These are phyloP conservation scores for Lipomyces sp. DNA, from an alignment of 805 yeast genomes.

Conservation along the genomic window DNA sequence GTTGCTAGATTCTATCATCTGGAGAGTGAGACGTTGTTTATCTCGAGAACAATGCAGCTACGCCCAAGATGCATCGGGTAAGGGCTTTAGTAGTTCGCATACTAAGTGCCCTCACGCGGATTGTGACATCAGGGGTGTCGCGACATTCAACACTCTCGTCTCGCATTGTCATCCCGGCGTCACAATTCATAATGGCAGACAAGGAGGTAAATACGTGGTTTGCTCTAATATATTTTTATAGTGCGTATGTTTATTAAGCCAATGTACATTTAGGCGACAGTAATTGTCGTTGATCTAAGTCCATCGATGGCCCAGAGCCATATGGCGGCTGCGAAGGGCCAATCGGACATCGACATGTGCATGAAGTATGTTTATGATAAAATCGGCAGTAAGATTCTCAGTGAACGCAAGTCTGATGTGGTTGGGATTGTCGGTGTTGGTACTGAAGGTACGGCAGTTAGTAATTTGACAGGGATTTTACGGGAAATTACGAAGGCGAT, in stretches of 20 bases:
- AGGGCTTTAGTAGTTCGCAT: neutral
- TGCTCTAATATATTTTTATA: neutral
- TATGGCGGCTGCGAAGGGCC: slow-evolving; percentile 23
- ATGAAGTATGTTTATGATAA: slow-evolving; percentile 51
- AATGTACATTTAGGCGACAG: slow-evolving; percentile 45
- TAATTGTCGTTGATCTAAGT: slow-evolving; percentile 58
- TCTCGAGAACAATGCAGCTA: neutral
- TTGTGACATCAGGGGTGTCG: no score
- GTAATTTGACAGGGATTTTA: no score
- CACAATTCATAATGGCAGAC: slow-evolving; percentile 34
- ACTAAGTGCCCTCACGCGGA: no score
- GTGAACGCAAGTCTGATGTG: slow-evolving; percentile 41
- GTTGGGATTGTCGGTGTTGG: slow-evolving; percentile 41
- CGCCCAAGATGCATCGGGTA: neutral
- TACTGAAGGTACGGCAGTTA: slow-evolving; percentile 30
- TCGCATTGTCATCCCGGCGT: no score
- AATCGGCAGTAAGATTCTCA: slow-evolving; percentile 42
- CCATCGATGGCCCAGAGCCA: slow-evolving; percentile 42
- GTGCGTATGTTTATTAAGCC: neutral
- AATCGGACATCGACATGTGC: slow-evolving; percentile 28
- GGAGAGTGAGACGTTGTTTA: neutral
- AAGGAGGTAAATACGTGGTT: slow-evolving; percentile 38
- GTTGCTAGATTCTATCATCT: neutral
- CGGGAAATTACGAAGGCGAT: no score
- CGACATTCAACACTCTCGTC: no score